phyloP scores from a whole-genome alignment of 2,329 filamentous ascomycete genomes.

The Curvularia lunata region DNA sequence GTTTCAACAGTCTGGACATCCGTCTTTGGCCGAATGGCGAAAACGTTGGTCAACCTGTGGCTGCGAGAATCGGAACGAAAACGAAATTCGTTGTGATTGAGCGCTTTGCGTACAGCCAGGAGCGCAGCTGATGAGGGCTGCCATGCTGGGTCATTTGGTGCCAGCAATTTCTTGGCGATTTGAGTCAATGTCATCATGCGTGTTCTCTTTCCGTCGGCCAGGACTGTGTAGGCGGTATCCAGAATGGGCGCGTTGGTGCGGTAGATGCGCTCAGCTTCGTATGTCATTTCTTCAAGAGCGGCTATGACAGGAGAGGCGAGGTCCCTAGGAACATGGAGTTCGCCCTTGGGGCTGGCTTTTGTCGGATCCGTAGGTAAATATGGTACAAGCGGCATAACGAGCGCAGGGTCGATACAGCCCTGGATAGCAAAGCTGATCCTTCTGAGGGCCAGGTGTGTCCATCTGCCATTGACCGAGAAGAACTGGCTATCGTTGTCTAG shows the following conservation, averaged over 20 bases:
- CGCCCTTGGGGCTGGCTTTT: conserved; percentile 32
- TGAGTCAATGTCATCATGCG: conserved; percentile 57
- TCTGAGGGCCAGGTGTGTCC: conserved; percentile 50
- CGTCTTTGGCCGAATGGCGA: conserved; percentile 64
- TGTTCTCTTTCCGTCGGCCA: conserved; percentile 54
- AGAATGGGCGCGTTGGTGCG: conserved; percentile 54
- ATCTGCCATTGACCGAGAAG: conserved; percentile 58
- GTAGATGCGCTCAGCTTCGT: conserved; percentile 56
- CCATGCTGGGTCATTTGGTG: conserved; percentile 26
- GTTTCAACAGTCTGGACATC: conserved; percentile 61
- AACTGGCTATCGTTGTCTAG: conserved; percentile 54
- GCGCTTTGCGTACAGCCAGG: conserved; percentile 72
- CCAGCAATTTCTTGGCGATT: conserved; percentile 54
- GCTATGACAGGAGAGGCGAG: conserved; percentile 54
- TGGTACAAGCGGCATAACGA: conserved; percentile 56
- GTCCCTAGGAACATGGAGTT: conserved; percentile 53
- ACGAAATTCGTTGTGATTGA: conserved; percentile 65
- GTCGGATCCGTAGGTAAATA: conserved; percentile 56
- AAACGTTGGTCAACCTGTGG: conserved; percentile 63
- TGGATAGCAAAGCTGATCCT: conserved; percentile 58
- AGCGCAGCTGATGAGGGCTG: conserved; percentile 56
- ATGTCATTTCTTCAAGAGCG: conserved; percentile 53
- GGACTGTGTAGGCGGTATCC: conserved; percentile 57
- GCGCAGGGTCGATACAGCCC: conserved; percentile 54
- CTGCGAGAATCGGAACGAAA: conserved; percentile 63